Conservation (phyloP, 257 asterid genomes). For the Solanum paucissectum region DNA sequence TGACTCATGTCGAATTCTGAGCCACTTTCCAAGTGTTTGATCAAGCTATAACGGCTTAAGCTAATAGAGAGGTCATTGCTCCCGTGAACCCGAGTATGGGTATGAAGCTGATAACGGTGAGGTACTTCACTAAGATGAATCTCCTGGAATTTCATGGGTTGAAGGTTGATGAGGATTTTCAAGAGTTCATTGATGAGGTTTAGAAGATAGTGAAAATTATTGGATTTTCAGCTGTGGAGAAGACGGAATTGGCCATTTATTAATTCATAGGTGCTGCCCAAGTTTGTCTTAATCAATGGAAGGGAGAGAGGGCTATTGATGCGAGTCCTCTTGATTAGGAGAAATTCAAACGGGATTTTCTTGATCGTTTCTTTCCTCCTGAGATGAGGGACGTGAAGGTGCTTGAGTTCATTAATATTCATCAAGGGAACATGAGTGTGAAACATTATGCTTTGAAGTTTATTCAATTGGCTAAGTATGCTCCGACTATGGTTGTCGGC, state of each 20-base stretch:
- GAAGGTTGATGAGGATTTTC: background rate
- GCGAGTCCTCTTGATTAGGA: background rate
- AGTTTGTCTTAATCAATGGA: background rate
- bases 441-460: background rate
- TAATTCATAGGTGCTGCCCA: background rate
- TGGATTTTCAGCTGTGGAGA: background rate
- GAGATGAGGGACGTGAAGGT: background rate
- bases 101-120: background rate
- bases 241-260: background rate
- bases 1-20: fast-evolving
- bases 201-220: background rate
- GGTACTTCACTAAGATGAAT: background rate
- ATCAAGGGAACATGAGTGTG: background rate
- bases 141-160: background rate
- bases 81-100: background rate
- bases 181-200: background rate
- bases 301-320: background rate
- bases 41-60: background rate
- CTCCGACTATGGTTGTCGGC: background rate
- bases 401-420: background rate
- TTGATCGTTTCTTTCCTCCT: background rate
- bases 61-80: background rate
- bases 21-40: background rate
- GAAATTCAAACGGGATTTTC: background rate
- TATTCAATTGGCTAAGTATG: background rate